Percentiles rank a stretch among this genome's conserved stretches.
These are phyloP conservation scores for Rhodotorula sp. DNA, from an alignment of 1,284 basidiomycete species.

Conservation along the genomic window DNA sequence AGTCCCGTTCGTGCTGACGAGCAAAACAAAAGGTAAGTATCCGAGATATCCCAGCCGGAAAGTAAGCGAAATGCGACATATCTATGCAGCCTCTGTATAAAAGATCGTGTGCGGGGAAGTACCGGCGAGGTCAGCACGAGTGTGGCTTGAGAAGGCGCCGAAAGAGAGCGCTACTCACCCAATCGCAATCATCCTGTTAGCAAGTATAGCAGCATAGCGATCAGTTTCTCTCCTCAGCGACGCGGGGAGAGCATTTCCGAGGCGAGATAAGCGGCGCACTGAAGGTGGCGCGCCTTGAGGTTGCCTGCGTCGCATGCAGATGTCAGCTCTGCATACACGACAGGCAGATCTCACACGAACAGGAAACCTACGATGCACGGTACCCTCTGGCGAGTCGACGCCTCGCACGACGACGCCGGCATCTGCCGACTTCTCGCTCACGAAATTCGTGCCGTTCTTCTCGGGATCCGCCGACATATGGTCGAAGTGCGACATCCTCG, in stretches of 20 bases:
- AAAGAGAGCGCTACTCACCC: not conserved
- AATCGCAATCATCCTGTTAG: conserved; percentile 24
- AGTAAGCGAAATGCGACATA: not conserved
- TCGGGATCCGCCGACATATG: not conserved
- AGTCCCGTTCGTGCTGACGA: conserved; percentile 13
- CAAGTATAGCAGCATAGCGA: not conserved
- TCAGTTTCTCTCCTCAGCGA: too few species aligned
- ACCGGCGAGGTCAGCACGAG: not conserved
- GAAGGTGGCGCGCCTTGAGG: conserved; percentile 22
- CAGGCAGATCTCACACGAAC: too few species aligned
- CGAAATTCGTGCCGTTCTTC: not conserved
- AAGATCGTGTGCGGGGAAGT: too few species aligned
- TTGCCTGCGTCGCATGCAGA: not conserved
- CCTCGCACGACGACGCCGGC: conserved; percentile 6
- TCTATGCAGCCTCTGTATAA: not conserved
- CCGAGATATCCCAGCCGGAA: not conserved
- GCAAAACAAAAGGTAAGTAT: not conserved
- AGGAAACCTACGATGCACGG: conserved; percentile 8
- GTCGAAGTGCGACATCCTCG: not conserved
- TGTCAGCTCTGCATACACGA: not conserved
- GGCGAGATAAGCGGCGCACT: conserved; percentile 6
- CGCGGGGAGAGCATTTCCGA: not conserved
- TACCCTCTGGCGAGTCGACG: conserved; percentile 12
- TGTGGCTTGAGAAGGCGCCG: not conserved
- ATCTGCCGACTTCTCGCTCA: not conserved